Evolutionary conservation across 345 rosid genomes (phyloP), one percentile per base, ranked within the genome.

Genomic region (Odontarrhena argentea): DNA sequence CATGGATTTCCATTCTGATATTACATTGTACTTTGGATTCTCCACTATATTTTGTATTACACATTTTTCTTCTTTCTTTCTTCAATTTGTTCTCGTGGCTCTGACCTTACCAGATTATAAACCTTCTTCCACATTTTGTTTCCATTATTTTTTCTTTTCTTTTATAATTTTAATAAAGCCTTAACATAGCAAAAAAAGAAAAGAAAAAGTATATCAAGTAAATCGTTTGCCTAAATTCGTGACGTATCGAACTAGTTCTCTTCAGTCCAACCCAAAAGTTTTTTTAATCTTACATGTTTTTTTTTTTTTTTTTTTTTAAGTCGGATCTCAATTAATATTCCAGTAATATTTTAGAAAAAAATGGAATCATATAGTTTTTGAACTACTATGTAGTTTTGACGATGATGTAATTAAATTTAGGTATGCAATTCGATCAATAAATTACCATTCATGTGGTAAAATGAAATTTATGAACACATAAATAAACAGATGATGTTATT

Each of bases 1-100:
- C 54, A 50, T 57, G 71, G 71, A 73, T 65, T 63, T 65, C 71
- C 67, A 73, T 58, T 65, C 34, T 43, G 6, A 28, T 28, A 1
- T 30, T 38, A 41, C 70, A 57, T 6, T 72, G 70, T 34, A 58
- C 76, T 34, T n/a, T 43, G 35, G 71, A 58, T 65, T 58, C 71
- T 57, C 64, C 67, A 35, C 61, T 58, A 73, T 49, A 25, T 12
- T 12, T 58, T 35, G 66, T 58, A 50, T 34, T 50, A 58, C 65
- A 72, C 41, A 11, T 72, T 18, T 18, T 18, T 18, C 22, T 18
- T 18, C 22, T 18, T 18, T 18, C 22, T 18, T 18, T 18, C 0
- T 18, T 18, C 22, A 18, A 18, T 18, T 65, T 65, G 71, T 51
- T 51, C 53, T 65, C 40, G 47, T 55, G 13, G 43, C 22, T 12